Conservation (phyloP, 805 yeast genomes). For the Metschnikowia orientalis region DNA sequence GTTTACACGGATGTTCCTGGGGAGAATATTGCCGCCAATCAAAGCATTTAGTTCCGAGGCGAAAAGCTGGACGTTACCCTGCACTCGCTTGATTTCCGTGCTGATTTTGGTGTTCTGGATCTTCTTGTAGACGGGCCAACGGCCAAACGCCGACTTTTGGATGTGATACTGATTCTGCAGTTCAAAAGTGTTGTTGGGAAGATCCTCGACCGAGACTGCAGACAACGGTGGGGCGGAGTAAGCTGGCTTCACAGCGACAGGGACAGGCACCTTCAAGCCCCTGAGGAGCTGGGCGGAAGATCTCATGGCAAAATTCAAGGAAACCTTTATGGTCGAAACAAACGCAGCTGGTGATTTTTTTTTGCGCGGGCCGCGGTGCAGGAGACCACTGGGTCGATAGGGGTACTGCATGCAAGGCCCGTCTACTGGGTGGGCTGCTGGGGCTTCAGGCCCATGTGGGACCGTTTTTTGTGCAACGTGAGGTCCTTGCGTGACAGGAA, state of each 20-base stretch:
- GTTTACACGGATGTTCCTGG: conserved; percentile 35
- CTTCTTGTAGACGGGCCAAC: conserved; percentile 79
- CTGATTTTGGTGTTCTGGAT: conserved; percentile 58
- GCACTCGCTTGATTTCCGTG: conserved; percentile 69
- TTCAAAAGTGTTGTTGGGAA: conserved; percentile 30
- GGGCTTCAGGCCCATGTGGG: too few relatives aligned
- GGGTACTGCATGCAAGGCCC: background rate
- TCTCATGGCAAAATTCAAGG: conserved; percentile 21
- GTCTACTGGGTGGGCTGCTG: conserved; percentile 4
- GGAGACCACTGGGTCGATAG: too few relatives aligned
- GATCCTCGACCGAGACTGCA: conserved; percentile 13
- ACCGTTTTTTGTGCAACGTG: conserved; percentile 31
- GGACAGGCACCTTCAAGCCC: conserved; percentile 22
- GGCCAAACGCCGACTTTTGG: conserved; percentile 54
- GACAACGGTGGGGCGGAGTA: conserved; percentile 28
- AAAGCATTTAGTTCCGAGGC: conserved; percentile 57
- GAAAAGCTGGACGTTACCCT: conserved; percentile 63
- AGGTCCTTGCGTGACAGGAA: conserved; percentile 44
- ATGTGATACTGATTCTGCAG: conserved; percentile 35
- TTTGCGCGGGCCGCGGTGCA: conserved; percentile 3
- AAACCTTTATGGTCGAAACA: background rate
- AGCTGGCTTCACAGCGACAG: conserved; percentile 15
- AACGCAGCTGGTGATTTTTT: background rate
- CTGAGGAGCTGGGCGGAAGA: conserved; percentile 20
- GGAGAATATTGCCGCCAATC: conserved; percentile 20